Conservation (phyloP, 306 rosid species). For the Luffa aegyptiaca region DNA sequence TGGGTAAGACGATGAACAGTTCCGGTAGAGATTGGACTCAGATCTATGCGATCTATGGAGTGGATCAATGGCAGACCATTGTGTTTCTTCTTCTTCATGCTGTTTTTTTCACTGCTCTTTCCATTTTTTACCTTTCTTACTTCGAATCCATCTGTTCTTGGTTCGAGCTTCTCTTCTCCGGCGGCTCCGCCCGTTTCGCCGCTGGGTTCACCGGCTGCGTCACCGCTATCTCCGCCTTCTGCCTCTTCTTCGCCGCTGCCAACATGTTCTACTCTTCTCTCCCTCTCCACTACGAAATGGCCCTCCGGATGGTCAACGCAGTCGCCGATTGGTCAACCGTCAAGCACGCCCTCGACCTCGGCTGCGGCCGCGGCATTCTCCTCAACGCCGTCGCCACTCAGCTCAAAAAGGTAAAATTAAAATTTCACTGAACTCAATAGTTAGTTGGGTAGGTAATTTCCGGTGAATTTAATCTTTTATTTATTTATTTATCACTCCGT, state of each 20-base stretch:
- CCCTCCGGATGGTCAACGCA: slow-evolving; percentile 70
- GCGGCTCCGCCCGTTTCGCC: slow-evolving; percentile 59
- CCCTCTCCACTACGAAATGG: slow-evolving; percentile 85
- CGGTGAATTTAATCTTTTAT: too few relatives aligned
- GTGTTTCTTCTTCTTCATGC: slow-evolving; percentile 70
- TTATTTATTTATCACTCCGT: too few relatives aligned
- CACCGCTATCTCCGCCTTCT: slow-evolving; percentile 64
- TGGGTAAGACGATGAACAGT: slow-evolving; percentile 49
- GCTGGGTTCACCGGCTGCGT: slow-evolving; percentile 86
- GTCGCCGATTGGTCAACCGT: slow-evolving; percentile 93
- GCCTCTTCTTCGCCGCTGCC: slow-evolving; percentile 81
- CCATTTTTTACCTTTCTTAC: slow-evolving; percentile 57
- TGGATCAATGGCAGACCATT: slow-evolving; percentile 88
- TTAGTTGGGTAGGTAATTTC: too few relatives aligned
- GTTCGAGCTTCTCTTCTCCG: slow-evolving; percentile 46
- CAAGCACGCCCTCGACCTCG: slow-evolving; percentile 84
- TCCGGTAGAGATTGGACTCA: slow-evolving; percentile 70
- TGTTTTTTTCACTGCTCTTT: slow-evolving; percentile 49
- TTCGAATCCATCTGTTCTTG: slow-evolving; percentile 40
- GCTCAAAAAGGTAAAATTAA: slow-evolving; percentile 35
- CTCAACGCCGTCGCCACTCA: slow-evolving; percentile 92
- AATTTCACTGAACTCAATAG: too few relatives aligned
- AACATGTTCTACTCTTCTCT: slow-evolving; percentile 91
- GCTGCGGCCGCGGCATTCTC: slow-evolving; percentile 94
- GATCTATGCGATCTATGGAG: slow-evolving; percentile 89